Percentiles rank a stretch among this genome's conserved stretches.
Conservation (phyloP, 1,284 basidiomycete genomes). For the Ganoderma lucidum region DNA sequence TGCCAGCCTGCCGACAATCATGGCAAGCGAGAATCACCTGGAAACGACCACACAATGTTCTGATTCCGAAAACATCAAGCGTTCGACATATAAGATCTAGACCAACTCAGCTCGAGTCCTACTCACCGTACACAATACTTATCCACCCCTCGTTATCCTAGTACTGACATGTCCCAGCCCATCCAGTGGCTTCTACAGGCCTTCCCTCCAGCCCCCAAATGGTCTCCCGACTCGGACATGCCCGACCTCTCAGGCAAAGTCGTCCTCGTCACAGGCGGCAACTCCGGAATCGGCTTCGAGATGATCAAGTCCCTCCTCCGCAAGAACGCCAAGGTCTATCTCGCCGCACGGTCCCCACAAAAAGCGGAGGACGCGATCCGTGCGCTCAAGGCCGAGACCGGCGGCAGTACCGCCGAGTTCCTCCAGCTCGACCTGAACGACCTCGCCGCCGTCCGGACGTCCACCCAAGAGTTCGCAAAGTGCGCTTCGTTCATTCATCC, state of each 20-base stretch:
- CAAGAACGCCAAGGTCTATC: conserved; percentile 59
- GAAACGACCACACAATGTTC: not conserved
- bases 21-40: not conserved
- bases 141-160: not conserved
- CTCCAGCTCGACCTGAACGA: conserved; percentile 59
- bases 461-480: conserved; percentile 49
- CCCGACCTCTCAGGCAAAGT: conserved; percentile 31
- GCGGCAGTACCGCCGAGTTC: conserved; percentile 49
- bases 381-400: conserved; percentile 45
- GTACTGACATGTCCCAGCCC: conserved; percentile 6
- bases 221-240: conserved; percentile 28
- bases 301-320: conserved; percentile 28
- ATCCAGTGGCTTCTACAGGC: conserved; percentile 9
- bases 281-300: conserved; percentile 34
- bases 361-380: conserved; percentile 54
- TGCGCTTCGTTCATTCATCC: not conserved
- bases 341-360: conserved; percentile 52
- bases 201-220: conserved; percentile 17
- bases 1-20: not conserved
- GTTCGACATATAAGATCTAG: not conserved
- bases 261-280: conserved; percentile 30
- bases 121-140: not conserved
- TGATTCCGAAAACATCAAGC: not conserved
- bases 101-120: not conserved
- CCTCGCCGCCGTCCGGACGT: conserved; percentile 49